These are phyloP conservation scores for Candida pseudoglaebosa DNA, from an alignment of 805 yeast genomes.

Conservation along the genomic window DNA sequence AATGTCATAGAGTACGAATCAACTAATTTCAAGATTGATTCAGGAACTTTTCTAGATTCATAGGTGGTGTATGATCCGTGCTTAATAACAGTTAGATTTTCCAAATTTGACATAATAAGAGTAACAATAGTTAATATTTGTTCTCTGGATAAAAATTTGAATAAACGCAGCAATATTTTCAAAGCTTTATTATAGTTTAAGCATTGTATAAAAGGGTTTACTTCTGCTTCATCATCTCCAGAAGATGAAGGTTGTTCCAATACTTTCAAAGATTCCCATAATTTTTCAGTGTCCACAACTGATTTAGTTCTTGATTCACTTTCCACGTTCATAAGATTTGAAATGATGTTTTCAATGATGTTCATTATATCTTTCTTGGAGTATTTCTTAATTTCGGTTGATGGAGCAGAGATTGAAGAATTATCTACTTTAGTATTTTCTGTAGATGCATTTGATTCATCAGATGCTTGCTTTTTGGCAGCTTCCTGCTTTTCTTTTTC, in stretches of 20 bases:
- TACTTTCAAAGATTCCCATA: conserved; percentile 79
- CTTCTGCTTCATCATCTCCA: conserved; percentile 44
- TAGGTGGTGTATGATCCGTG: conserved; percentile 76
- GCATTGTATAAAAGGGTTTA: conserved; percentile 79
- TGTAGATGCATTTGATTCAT: conserved; percentile 10
- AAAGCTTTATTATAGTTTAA: conserved; percentile 83
- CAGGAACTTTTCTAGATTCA: conserved; percentile 47
- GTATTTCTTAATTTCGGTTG: conserved; percentile 29
- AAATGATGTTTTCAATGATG: conserved; percentile 74
- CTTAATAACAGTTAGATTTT: conserved; percentile 70
- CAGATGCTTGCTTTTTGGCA: conserved; percentile 15
- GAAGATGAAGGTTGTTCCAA: conserved; percentile 57
- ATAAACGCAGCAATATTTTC: conserved; percentile 83
- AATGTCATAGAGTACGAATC: conserved; percentile 79
- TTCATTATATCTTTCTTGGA: conserved; percentile 48
- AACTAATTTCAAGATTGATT: conserved; percentile 52
- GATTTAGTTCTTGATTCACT: conserved; percentile 43
- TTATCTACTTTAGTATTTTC: conserved; percentile 19
- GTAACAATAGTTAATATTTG: conserved; percentile 76
- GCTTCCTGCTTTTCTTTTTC: conserved; percentile 34
- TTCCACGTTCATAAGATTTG: conserved; percentile 74
- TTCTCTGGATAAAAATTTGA: conserved; percentile 73
- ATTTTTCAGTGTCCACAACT: conserved; percentile 35
- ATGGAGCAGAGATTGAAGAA: conserved; percentile 29
- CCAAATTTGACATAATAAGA: conserved; percentile 73